Percentiles rank a stretch among this genome's conserved stretches.
phyloP scores from a whole-genome alignment of 2,329 filamentous ascomycete species.

The Hymenoscyphus fructigenus region DNA sequence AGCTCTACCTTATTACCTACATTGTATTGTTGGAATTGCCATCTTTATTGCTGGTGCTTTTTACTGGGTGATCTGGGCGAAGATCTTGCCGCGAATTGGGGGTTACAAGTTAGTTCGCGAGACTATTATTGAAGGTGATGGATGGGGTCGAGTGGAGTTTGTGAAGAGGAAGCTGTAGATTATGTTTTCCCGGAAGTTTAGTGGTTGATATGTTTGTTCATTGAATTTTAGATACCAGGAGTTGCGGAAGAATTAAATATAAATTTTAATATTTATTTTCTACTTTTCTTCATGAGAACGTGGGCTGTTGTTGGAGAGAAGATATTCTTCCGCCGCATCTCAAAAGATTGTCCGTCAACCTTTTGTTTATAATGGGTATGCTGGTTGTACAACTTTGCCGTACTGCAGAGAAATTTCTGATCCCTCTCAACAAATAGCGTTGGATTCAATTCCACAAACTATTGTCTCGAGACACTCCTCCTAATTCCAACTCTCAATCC shows the following conservation, averaged over 20 bases:
- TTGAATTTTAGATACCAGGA: not conserved
- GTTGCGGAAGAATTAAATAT: not conserved
- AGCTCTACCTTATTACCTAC: constrained; percentile 55
- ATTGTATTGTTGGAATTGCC: constrained; percentile 57
- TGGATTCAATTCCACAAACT: too few relatives aligned
- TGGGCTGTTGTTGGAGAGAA: too few relatives aligned
- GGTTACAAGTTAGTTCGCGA: constrained; percentile 57
- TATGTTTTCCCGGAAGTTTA: not conserved
- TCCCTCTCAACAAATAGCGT: too few relatives aligned
- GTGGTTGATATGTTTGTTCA: not conserved
- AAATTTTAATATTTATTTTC: not conserved
- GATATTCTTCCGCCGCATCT: too few relatives aligned
- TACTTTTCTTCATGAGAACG: not conserved
- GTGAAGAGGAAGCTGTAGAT: constrained; percentile 15
- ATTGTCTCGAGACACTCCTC: too few relatives aligned
- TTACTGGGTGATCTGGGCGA: constrained; percentile 57
- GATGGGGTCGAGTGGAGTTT: constrained; percentile 61
- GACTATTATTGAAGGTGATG: constrained; percentile 56
- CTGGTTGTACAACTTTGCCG: too few relatives aligned
- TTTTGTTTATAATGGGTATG: too few relatives aligned
- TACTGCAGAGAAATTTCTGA: too few relatives aligned
- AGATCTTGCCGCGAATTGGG: constrained; percentile 51
- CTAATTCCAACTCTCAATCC: too few relatives aligned
- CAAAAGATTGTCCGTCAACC: too few relatives aligned
- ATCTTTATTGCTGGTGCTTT: constrained; percentile 52